Evolutionary conservation across 768 basidiomycete genomes (phyloP).

Genomic region (Zangia roseola): DNA sequence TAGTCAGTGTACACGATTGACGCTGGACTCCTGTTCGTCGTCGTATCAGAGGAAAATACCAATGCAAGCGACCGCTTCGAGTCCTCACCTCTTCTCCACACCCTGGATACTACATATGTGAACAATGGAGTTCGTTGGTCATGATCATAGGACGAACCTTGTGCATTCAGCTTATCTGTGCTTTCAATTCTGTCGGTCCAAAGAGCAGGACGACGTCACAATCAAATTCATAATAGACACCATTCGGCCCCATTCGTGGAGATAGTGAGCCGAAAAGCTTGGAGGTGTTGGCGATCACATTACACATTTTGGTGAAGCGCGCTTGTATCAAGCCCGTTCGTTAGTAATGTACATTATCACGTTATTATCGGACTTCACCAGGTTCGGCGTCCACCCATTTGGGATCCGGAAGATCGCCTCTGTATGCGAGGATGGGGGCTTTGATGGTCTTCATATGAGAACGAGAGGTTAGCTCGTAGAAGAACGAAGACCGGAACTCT

Average conservation of each 20-base stretch:
- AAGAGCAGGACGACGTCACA: constrained; percentile 40
- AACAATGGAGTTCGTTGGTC: neutral
- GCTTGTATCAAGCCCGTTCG: neutral
- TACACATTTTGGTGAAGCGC: constrained; percentile 13
- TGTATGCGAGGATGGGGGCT: constrained; percentile 13
- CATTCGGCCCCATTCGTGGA: neutral
- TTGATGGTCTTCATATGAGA: neutral
- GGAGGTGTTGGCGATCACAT: constrained; percentile 8
- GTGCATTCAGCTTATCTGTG: constrained; percentile 45
- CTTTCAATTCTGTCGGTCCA: constrained; percentile 45
- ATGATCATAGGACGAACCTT: constrained; percentile 4
- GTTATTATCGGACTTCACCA: neutral
- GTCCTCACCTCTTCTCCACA: constrained; percentile 4
- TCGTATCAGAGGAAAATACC: neutral
- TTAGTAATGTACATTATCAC: neutral
- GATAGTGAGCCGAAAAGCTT: neutral
- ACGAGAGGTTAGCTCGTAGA: neutral
- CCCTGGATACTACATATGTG: neutral
- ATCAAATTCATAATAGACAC: constrained; percentile 11
- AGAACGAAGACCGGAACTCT: constrained; percentile 15
- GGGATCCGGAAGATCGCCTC: constrained; percentile 9
- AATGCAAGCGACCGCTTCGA: neutral
- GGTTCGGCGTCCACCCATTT: constrained; percentile 10
- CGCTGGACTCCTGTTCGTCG: constrained; percentile 3
- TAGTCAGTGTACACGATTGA: constrained; percentile 5